Base-by-base conservation (phyloP, 2,329 filamentous ascomycete species). In the Ascochyta koolunga region DNA sequence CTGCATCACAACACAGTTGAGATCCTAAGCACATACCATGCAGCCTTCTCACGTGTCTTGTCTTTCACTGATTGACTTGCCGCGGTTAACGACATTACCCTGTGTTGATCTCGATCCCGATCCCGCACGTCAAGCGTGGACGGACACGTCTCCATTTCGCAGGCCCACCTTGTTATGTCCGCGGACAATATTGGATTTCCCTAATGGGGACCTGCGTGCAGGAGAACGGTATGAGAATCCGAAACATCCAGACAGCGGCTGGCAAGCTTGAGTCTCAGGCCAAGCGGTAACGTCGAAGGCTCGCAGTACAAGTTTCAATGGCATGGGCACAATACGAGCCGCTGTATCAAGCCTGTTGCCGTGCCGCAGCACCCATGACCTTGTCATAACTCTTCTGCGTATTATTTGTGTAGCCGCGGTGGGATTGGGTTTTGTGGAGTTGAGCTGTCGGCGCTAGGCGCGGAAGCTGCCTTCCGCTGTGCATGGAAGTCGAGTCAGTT, bases 81-180 rank as follows among this genome's bases (percentile, higher is more conserved):
- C 45, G 51, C 45, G 44, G 44, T 40, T 40, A 40, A 44, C 16
- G 35, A 35, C 29, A 36, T 29, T 35, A 40, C 51, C 51, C 51
- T 54, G 51, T 29, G 51, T 43, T 44, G 51, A 54, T 54, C 51
- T 27, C 27, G 39, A 54, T 44, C 45, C 40, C 44, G 44, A 54
- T 49, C 44, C 51, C 44, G 51, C 50, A 48, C 39, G 39, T 53
- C 50, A 42, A 48, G 44, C 39, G 38, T 42, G 25, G 33, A 39
- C 35, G 44, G 40, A 45, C 39, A 49, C 51, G 39, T 49, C 44
- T 44, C 22, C 13, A 40, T 35, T 33, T 32, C 19, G 18, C 21
- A 32, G 45, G 44, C 45, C 46, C 51, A 44, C 45, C 22, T 15
- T 50, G 21, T 38, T 31, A 37, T 18, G 35, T 54, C 45, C 24